These are phyloP conservation scores for Chaetomiaceae sp. DNA, from an alignment of 2,329 filamentous ascomycete species.

Conservation along the genomic window DNA sequence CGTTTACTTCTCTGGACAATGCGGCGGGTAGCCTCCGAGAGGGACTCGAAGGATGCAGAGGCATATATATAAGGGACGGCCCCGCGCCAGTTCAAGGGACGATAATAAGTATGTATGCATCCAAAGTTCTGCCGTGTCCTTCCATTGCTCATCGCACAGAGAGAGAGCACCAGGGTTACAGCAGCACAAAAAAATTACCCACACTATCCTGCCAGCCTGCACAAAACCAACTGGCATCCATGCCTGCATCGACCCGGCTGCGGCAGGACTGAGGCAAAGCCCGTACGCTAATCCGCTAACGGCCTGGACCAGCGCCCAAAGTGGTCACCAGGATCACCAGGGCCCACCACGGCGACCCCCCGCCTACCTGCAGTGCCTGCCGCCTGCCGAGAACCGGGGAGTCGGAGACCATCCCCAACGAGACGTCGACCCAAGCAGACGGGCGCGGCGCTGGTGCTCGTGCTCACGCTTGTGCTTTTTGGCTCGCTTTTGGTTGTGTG, in stretches of 20 bases:
- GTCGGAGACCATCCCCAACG: neutral
- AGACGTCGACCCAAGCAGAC: neutral
- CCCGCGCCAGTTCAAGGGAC: too few species aligned
- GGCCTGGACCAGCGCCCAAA: slow-evolving; percentile 2
- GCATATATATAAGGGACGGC: too few species aligned
- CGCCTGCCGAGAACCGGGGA: slow-evolving; percentile 12
- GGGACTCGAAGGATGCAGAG: too few species aligned
- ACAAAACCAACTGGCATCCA: neutral
- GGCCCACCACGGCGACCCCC: neutral
- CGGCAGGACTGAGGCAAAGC: slow-evolving; percentile 3
- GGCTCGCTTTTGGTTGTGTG: too few species aligned
- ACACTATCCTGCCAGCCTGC: neutral
- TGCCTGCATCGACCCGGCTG: neutral
- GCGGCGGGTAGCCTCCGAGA: too few species aligned
- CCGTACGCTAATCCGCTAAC: slow-evolving; percentile 13
- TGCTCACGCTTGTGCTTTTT: neutral
- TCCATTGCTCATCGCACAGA: too few species aligned
- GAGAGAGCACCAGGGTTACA: too few species aligned
- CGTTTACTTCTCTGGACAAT: too few species aligned
- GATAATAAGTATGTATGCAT: too few species aligned
- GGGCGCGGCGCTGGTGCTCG: neutral
- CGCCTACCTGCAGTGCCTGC: slow-evolving; percentile 1
- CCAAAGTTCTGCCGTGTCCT: too few species aligned
- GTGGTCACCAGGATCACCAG: neutral
- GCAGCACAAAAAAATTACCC: too few species aligned